Base-by-base conservation (phyloP, 2,329 filamentous ascomycete genomes). In the Calonectria pseudoturangicola region DNA sequence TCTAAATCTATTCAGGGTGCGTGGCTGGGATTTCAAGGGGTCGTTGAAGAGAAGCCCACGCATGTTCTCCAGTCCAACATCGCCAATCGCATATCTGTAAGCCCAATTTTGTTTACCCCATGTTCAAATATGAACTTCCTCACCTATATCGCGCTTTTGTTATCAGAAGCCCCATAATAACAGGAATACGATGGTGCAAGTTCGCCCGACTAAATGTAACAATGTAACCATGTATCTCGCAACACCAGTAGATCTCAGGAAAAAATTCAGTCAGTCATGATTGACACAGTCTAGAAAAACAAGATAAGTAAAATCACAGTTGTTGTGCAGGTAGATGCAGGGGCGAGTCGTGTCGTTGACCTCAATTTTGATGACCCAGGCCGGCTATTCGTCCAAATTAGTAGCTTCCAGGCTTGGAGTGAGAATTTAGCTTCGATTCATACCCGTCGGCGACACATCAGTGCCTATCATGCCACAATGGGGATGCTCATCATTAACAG, bases 201-300 rank as follows among this genome's bases (percentile, higher is more conserved):
- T 36, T 73, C 72, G 27, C 64, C 68, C 6, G 68, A 67, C 21
- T 74, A 69, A 39, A 74, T 25, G 21, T 72, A 74, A 21, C 69
- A 39, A 74, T 25, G 21, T 72, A 74, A 21, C 69, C 69, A n/a
- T 69, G 65, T 9, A 66, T 69, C 33, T 72, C 69, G n/a, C 50
- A 62, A 54, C 36, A 69, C 1, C 56, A 62, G 33, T 66, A 73
- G 3, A 45, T 62, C 56, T 73, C 48, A 18, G 50, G 28, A 48
- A 67, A 70, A 6, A 15, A 41, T 1, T 16, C 25, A 10, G 8
- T 50, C 48, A 70, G 12, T 72, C 60, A n/a, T 62, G 39, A 21
- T 70, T 27, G 1, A 58, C 62, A 25, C 60, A 48, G 25, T 66
- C 60, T 28, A 66, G 43, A 27, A 70, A 70, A 16, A 41, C 48